phyloP scores from a whole-genome alignment of 2,329 filamentous ascomycete genomes.

The Verticillium klebahnii region DNA sequence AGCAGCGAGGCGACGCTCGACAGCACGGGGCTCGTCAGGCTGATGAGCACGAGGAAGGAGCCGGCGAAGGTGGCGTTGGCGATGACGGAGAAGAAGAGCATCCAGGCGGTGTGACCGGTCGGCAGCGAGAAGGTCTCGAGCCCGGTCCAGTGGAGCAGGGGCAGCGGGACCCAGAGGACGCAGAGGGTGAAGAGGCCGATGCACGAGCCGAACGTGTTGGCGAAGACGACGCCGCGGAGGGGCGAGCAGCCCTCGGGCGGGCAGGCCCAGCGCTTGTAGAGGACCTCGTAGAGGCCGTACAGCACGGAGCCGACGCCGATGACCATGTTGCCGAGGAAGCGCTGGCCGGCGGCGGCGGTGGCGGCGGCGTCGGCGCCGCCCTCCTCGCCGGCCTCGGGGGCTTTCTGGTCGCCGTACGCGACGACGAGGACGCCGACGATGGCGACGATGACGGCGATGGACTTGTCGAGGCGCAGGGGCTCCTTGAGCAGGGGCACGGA shows the following conservation, averaged over 20 bases:
- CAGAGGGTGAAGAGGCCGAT: slow-evolving; percentile 82
- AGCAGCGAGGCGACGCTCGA: slow-evolving; percentile 88
- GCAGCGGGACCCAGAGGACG: slow-evolving; percentile 89
- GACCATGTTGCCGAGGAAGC: slow-evolving; percentile 81
- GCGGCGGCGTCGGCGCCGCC: slow-evolving; percentile 6
- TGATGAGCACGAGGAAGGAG: slow-evolving; percentile 88
- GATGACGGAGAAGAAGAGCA: slow-evolving; percentile 74
- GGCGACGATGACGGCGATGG: slow-evolving; percentile 78
- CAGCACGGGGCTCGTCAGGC: slow-evolving; percentile 85
- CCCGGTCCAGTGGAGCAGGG: slow-evolving; percentile 72
- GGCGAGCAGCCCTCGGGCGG: slow-evolving; percentile 84
- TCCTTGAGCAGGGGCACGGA: slow-evolving; percentile 87
- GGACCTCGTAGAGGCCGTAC: slow-evolving; percentile 94
- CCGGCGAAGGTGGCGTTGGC: slow-evolving; percentile 92
- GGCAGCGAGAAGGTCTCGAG: slow-evolving; percentile 83
- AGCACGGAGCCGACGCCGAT: slow-evolving; percentile 88
- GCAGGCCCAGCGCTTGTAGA: slow-evolving; percentile 92
- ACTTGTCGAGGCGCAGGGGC: slow-evolving; percentile 77
- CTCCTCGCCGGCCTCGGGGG: slow-evolving; percentile 27
- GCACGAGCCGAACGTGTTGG: slow-evolving; percentile 83
- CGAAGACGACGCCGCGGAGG: slow-evolving; percentile 90
- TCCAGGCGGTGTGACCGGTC: slow-evolving; percentile 68
- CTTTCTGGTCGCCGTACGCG: slow-evolving; percentile 75
- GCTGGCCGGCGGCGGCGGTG: slow-evolving; percentile 47
- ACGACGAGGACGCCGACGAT: slow-evolving; percentile 91